phyloP scores from a whole-genome alignment of 306 rosid genomes.

The Vigna mungo region DNA sequence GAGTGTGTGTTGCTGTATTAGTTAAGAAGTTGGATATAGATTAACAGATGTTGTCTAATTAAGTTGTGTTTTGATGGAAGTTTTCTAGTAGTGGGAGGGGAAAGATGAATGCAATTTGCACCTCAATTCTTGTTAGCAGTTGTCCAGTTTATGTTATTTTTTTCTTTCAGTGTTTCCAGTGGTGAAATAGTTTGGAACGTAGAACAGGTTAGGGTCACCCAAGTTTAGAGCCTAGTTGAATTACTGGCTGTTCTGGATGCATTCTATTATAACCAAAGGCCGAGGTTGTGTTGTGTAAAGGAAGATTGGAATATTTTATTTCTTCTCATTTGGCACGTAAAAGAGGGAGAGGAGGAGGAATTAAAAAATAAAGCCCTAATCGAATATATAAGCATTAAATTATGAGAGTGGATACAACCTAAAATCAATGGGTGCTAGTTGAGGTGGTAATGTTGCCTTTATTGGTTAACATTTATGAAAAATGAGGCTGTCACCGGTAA shows the following conservation, averaged over 20 bases:
- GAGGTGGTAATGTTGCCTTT: neutral
- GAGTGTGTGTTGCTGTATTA: neutral
- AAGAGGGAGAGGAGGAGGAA: conserved; percentile 27
- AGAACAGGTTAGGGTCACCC: conserved; percentile 18
- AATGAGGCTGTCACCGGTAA: conserved; percentile 14
- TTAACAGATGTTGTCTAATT: conserved; percentile 29
- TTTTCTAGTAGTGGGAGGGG: conserved; percentile 51
- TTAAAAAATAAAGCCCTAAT: neutral
- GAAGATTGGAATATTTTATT: conserved; percentile 23
- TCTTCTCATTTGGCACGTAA: neutral
- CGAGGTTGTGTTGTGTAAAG: conserved; percentile 12
- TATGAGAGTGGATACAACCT: conserved; percentile 18
- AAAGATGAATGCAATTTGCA: conserved; percentile 46
- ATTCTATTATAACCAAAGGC: conserved; percentile 32
- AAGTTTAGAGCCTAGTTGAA: conserved; percentile 41
- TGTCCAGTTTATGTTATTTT: conserved; percentile 16
- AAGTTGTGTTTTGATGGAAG: conserved; percentile 21
- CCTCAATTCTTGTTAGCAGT: conserved; percentile 11
- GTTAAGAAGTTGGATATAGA: conserved; percentile 22
- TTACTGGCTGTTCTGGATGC: conserved; percentile 21
- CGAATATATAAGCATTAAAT: neutral
- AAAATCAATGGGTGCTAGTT: neutral
- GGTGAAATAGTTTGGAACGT: conserved; percentile 23
- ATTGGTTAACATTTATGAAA: neutral
- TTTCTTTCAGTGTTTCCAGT: conserved; percentile 25